phyloP scores from a whole-genome alignment of 768 basidiomycete species.

The Suillus weaverae region DNA sequence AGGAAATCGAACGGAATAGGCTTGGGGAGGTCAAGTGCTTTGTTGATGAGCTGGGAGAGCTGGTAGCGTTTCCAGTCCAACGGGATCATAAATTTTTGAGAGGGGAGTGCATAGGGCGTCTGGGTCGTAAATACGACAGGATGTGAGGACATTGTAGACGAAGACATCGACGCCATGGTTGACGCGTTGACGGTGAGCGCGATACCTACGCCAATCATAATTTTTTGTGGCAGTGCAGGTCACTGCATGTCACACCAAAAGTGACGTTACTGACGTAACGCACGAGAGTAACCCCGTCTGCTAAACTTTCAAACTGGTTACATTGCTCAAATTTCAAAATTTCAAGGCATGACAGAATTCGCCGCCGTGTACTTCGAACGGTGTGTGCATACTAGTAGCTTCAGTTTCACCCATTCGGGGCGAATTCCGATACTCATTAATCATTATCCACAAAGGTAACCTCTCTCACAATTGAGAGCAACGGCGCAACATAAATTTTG shows the following conservation, averaged over 20 bases:
- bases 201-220: neutral
- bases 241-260: too few relatives aligned
- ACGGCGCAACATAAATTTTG: neutral
- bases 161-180: slow-evolving; percentile 1
- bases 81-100: slow-evolving; percentile 92
- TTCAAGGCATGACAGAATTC: too few relatives aligned
- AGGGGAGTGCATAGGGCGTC: slow-evolving; percentile 71
- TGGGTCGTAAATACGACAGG: slow-evolving; percentile 78
- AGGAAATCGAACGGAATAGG: slow-evolving; percentile 94
- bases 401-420: neutral
- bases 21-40: slow-evolving; percentile 74
- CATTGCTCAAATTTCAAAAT: too few relatives aligned
- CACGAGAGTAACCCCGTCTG: too few relatives aligned
- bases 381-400: too few relatives aligned
- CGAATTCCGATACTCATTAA: too few relatives aligned
- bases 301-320: too few relatives aligned
- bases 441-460: neutral
- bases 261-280: too few relatives aligned
- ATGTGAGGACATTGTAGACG: slow-evolving; percentile 35
- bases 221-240: too few relatives aligned
- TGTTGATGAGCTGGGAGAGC: slow-evolving; percentile 95
- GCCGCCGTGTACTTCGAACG: too few relatives aligned
- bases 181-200: neutral
- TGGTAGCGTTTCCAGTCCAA: slow-evolving; percentile 91
- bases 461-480: neutral